Percentiles rank a stretch among this genome's conserved stretches.
phyloP scores from a whole-genome alignment of 2,329 filamentous ascomycete genomes.

The Canariomyces notabilis region DNA sequence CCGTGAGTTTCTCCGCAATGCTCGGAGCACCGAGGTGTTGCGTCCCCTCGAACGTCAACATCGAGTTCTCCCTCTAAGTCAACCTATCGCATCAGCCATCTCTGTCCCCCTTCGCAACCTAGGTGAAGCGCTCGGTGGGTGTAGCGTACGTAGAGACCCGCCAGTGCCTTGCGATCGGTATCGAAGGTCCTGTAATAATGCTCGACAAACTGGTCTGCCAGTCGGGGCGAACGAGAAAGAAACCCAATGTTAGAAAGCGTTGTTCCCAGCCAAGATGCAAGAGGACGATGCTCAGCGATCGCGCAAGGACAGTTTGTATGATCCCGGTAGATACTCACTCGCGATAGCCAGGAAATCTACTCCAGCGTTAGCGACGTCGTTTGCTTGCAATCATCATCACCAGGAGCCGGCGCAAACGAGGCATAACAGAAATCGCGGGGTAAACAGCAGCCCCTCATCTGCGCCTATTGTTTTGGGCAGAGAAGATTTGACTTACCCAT shows the following conservation, averaged over 20 bases:
- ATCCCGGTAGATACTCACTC: constrained; percentile 35
- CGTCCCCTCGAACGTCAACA: constrained; percentile 84
- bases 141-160: constrained; percentile 80
- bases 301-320: too few relatives aligned
- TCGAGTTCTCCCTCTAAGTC: constrained; percentile 69
- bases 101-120: not conserved
- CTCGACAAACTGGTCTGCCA: constrained; percentile 74
- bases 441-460: constrained; percentile 14
- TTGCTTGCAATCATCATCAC: not conserved
- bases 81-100: constrained; percentile 4
- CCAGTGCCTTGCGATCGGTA: constrained; percentile 58
- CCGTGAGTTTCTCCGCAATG: constrained; percentile 78
- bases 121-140: not conserved
- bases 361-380: constrained; percentile 9
- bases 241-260: constrained; percentile 6
- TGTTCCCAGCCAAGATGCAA: not conserved
- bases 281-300: too few relatives aligned
- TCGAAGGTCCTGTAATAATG: constrained; percentile 94
- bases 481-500: constrained; percentile 19
- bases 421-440: constrained; percentile 15
- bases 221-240: not conserved
- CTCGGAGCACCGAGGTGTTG: constrained; percentile 56
- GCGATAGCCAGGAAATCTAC: constrained; percentile 42
- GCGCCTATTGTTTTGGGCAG: not conserved
- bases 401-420: not conserved